phyloP scores from a whole-genome alignment of 805 yeast species.

The Wickerhamiella parazyma region DNA sequence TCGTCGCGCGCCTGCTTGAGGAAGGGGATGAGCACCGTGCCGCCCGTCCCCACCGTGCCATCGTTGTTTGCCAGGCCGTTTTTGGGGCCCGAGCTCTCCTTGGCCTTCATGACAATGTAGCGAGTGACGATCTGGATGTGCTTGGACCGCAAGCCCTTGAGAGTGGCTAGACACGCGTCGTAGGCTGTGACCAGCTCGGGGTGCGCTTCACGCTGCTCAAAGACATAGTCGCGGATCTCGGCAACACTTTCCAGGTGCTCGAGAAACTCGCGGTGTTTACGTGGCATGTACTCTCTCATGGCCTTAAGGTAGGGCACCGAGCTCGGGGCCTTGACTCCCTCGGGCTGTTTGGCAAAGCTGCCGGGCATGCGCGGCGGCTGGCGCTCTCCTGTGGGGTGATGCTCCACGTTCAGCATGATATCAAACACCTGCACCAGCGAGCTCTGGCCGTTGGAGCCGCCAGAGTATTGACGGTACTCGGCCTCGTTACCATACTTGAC shows the following conservation, averaged over 20 bases:
- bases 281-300: constrained; percentile 87
- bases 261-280: constrained; percentile 65
- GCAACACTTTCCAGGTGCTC: constrained; percentile 43
- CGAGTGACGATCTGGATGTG: constrained; percentile 89
- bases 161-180: constrained; percentile 81
- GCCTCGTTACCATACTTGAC: constrained; percentile 59
- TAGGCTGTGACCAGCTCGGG: constrained; percentile 57
- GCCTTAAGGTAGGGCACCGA: constrained; percentile 51
- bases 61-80: constrained; percentile 43
- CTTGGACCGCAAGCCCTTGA: constrained; percentile 78
- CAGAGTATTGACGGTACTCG: constrained; percentile 47
- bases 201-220: constrained; percentile 26
- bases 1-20: constrained; percentile 93
- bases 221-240: constrained; percentile 52
- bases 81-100: constrained; percentile 38
- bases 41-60: constrained; percentile 76
- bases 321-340: constrained; percentile 12
- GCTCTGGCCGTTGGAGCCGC: constrained; percentile 91
- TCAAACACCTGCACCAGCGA: constrained; percentile 82
- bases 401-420: constrained; percentile 59
- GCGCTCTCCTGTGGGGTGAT: constrained; percentile 60
- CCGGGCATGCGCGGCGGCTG: constrained; percentile 16
- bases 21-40: constrained; percentile 82
- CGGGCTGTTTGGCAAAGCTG: constrained; percentile 5
- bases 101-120: constrained; percentile 68